Conservation (phyloP, 129 eudicot genomes). For the Escallonia herrerae region DNA sequence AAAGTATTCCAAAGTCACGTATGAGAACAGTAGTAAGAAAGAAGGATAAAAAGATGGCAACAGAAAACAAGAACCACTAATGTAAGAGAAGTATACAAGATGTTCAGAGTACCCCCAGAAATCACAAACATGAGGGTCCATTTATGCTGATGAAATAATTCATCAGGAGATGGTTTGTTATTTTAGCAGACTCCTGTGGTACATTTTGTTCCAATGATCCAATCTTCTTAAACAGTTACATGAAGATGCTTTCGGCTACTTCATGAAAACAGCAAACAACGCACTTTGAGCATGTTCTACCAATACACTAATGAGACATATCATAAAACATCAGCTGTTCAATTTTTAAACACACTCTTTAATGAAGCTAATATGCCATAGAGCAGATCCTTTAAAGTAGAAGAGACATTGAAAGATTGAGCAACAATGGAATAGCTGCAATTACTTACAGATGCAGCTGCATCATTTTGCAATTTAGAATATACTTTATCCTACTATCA, state of each 20-base stretch:
- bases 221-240: not conserved
- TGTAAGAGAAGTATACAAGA: not conserved
- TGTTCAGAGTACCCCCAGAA: not conserved
- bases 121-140: not conserved
- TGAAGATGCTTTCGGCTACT: not conserved
- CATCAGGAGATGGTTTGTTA: not conserved
- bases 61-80: not conserved
- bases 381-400: too few species aligned
- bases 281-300: not conserved
- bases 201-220: too few species aligned
- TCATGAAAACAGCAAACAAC: not conserved
- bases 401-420: not conserved
- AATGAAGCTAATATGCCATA: too few species aligned
- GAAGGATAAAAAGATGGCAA: too few species aligned
- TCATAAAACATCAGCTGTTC: not conserved
- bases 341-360: not conserved
- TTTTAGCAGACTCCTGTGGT: too few species aligned
- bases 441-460: conserved; percentile 12
- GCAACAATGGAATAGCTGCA: conserved; percentile 1
- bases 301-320: not conserved
- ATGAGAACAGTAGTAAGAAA: too few species aligned
- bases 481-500: conserved; percentile 5
- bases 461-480: conserved; percentile 7
- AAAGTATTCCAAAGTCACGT: not conserved
- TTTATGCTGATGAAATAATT: not conserved